Percentiles rank a stretch among this genome's conserved stretches.
phyloP scores from a whole-genome alignment of 352 stramenopile genomes.

The Globisporangium emineosum region DNA sequence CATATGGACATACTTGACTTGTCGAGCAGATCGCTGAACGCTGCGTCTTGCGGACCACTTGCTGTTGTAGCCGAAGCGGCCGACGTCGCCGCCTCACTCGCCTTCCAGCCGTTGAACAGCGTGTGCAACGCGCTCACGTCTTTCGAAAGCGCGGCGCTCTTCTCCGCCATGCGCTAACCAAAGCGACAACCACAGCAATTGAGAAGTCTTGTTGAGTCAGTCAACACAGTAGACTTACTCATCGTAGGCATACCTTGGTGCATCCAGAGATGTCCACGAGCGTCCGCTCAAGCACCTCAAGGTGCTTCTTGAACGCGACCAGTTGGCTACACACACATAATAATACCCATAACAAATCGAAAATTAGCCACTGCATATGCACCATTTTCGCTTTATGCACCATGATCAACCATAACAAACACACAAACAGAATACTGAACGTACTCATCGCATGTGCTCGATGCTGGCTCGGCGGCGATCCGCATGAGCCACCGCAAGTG shows the following conservation, averaged over 20 bases:
- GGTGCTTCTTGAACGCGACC: conserved; percentile 46
- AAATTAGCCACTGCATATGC: neutral
- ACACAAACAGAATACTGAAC: neutral
- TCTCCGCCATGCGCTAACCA: conserved; percentile 51
- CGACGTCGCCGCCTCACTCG: conserved; percentile 27
- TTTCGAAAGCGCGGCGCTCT: conserved; percentile 47
- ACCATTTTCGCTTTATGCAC: neutral
- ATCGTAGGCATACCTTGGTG: conserved; percentile 33
- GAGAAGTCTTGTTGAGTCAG: neutral
- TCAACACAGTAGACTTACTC: neutral
- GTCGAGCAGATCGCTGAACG: conserved; percentile 36
- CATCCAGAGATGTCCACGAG: conserved; percentile 42
- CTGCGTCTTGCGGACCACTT: conserved; percentile 20
- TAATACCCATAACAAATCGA: neutral
- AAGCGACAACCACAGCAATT: neutral
- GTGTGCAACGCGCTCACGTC: conserved; percentile 46
- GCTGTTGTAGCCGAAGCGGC: neutral
- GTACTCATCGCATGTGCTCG: conserved; percentile 36
- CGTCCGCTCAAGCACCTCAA: conserved; percentile 54
- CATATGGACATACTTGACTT: conserved; percentile 40
- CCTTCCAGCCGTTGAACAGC: conserved; percentile 59
- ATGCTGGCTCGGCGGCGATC: conserved; percentile 35
- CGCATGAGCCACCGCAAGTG: conserved; percentile 71
- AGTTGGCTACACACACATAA: conserved; percentile 37
- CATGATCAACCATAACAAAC: neutral